These are phyloP conservation scores for Ceriops decandra DNA, from an alignment of 345 rosid species.

Conservation along the genomic window DNA sequence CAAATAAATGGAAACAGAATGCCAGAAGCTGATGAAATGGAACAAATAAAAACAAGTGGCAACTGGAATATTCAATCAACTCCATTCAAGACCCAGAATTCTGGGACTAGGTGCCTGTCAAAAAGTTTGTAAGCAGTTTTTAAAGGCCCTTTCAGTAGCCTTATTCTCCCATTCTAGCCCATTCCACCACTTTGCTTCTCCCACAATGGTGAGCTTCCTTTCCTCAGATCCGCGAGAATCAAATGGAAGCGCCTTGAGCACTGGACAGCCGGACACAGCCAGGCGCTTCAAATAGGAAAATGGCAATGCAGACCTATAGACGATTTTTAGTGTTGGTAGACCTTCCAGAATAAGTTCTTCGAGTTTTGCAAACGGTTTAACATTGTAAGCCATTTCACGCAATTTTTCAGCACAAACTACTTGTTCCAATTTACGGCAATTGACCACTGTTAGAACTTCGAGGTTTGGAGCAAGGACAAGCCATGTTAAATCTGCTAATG, in stretches of 20 bases:
- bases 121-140: background rate
- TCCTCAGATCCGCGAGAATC: background rate
- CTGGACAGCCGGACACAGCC: background rate
- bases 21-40: too few relatives aligned
- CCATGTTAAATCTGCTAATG: too few relatives aligned
- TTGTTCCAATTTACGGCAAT: too few relatives aligned
- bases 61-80: too few relatives aligned
- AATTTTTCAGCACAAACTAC: too few relatives aligned
- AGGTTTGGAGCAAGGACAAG: too few relatives aligned
- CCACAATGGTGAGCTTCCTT: background rate
- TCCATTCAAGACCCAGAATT: too few relatives aligned
- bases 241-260: background rate
- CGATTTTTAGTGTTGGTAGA: background rate
- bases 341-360: background rate
- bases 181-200: background rate
- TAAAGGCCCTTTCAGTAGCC: background rate
- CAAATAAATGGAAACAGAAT: too few relatives aligned
- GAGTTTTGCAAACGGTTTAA: background rate
- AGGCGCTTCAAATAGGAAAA: background rate
- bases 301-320: background rate
- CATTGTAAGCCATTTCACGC: too few relatives aligned
- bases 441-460: too few relatives aligned
- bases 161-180: background rate
- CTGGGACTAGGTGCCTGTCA: too few relatives aligned
- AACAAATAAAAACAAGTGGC: too few relatives aligned